A percentile compares a stretch with the other conserved stretches of the same genome.
phyloP scores from a whole-genome alignment of 2,329 filamentous ascomycete species.

The Sporothrix humicola region DNA sequence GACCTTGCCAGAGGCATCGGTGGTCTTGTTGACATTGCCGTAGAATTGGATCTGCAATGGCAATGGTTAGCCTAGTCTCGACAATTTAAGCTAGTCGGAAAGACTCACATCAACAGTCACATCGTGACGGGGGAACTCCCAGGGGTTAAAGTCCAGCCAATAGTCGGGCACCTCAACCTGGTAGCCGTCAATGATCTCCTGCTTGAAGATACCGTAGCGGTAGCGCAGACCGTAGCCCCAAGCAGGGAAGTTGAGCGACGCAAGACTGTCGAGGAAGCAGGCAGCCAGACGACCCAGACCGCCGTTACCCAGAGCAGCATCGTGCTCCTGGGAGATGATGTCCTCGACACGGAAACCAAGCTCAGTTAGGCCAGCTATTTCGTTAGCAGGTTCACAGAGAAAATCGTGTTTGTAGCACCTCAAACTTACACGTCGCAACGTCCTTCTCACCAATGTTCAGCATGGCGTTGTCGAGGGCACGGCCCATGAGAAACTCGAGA shows the following conservation, averaged over 20 bases:
- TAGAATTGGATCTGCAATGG: conserved; percentile 80
- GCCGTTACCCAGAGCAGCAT: conserved; percentile 94
- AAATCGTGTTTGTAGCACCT: too few relatives aligned
- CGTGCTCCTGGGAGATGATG: conserved; percentile 91
- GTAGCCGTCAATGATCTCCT: conserved; percentile 97
- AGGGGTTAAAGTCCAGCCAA: conserved; percentile 99
- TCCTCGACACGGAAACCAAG: conserved; percentile 98
- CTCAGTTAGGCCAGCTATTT: conserved; percentile 78
- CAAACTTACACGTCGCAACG: conserved; percentile 70
- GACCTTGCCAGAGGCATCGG: conserved; percentile 76
- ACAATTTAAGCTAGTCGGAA: not conserved
- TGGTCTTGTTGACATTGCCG: conserved; percentile 77
- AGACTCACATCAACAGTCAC: conserved; percentile 80
- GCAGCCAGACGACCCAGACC: conserved; percentile 93
- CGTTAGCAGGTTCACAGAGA: not conserved
- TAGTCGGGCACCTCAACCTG: conserved; percentile 98
- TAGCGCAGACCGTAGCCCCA: conserved; percentile 98
- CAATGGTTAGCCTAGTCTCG: not conserved
- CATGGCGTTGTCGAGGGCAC: conserved; percentile 97
- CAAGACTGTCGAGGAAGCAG: conserved; percentile 95
- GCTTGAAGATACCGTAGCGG: conserved; percentile 98
- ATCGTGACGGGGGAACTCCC: conserved; percentile 96
- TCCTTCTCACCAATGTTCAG: conserved; percentile 91
- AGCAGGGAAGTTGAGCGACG: conserved; percentile 90
- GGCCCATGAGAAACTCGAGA: conserved; percentile 96